Percentiles rank a stretch among this genome's conserved stretches.
Conservation (phyloP, 1,139 yeast genomes). For the Eremothecium cymbalariae region DNA sequence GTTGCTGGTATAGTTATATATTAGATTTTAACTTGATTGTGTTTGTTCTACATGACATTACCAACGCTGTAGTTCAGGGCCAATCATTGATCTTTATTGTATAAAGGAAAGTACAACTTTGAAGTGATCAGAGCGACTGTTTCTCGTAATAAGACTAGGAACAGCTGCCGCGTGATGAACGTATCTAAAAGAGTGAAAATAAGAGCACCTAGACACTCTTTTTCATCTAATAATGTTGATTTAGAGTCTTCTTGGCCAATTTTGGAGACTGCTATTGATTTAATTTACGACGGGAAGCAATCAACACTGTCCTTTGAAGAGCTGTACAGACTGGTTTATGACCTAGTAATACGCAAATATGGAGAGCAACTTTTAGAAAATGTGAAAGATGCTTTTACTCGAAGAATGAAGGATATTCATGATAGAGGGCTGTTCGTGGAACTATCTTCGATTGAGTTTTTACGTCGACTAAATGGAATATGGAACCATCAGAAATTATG, state of each 20-base stretch:
- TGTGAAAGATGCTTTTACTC: slow-evolving; percentile 44
- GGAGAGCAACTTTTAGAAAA: slow-evolving; percentile 64
- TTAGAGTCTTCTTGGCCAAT: slow-evolving; percentile 56
- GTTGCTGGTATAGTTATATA: no score
- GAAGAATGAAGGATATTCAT: slow-evolving; percentile 40
- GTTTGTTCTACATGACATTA: no score
- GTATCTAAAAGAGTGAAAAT: slow-evolving; percentile 38
- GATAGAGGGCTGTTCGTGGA: slow-evolving; percentile 15
- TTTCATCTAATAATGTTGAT: slow-evolving; percentile 9
- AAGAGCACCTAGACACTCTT: slow-evolving; percentile 60
- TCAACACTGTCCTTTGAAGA: slow-evolving; percentile 76
- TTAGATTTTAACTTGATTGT: no score
- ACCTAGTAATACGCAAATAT: slow-evolving; percentile 63
- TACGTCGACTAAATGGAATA: slow-evolving; percentile 41
- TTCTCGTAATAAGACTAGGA: no score
- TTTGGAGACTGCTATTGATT: slow-evolving; percentile 64
- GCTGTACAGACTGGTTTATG: slow-evolving; percentile 74
- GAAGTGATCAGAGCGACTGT: no score
- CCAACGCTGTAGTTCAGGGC: no score
- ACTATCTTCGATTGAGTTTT: slow-evolving; percentile 32
- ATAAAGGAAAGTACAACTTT: no score
- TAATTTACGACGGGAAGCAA: slow-evolving; percentile 69
- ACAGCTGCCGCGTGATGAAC: slow-evolving; percentile 2
- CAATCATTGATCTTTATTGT: no score
- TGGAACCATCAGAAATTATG: slow-evolving; percentile 76